These are phyloP conservation scores for Handroanthus guayacan DNA, from an alignment of 257 asterid genomes.

Conservation along the genomic window DNA sequence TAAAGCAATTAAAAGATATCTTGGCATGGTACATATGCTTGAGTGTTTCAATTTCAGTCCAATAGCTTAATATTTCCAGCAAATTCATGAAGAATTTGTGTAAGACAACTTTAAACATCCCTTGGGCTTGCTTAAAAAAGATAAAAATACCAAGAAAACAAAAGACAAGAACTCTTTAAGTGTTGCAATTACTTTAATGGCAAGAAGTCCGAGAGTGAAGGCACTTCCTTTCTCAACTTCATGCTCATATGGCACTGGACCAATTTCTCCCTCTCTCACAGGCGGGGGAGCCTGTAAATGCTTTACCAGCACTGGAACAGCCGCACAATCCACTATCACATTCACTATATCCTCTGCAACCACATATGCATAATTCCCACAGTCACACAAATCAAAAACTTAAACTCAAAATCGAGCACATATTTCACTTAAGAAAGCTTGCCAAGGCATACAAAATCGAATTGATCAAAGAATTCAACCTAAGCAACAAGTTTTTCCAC, in stretches of 20 bases:
- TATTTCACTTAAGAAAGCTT: conserved; percentile 2
- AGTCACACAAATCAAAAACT: conserved; percentile 38
- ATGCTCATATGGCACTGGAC: conserved; percentile 62
- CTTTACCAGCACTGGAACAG: conserved; percentile 84
- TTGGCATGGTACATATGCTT: not conserved
- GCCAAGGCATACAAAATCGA: conserved; percentile 12
- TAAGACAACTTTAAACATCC: not conserved
- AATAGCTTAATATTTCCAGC: not conserved
- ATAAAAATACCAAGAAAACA: not conserved
- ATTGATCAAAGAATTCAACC: conserved; percentile 3
- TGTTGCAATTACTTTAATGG: conserved; percentile 71
- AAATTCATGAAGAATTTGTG: conserved; percentile 15
- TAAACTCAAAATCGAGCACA: conserved; percentile 32
- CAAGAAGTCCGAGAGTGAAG: conserved; percentile 94
- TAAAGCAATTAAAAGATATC: conserved; percentile 4
- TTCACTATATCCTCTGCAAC: conserved; percentile 91
- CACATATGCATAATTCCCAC: conserved; percentile 41
- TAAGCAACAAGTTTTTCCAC: conserved; percentile 6
- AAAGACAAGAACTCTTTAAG: conserved; percentile 16
- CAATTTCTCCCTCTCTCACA: conserved; percentile 57
- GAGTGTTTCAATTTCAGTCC: conserved; percentile 19
- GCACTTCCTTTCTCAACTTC: conserved; percentile 99
- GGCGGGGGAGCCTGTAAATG: conserved; percentile 70
- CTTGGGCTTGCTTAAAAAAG: not conserved
- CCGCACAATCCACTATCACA: conserved; percentile 87